Conservation (phyloP, 1,139 yeast species). For the Sugiyamaella grinbergsii region DNA sequence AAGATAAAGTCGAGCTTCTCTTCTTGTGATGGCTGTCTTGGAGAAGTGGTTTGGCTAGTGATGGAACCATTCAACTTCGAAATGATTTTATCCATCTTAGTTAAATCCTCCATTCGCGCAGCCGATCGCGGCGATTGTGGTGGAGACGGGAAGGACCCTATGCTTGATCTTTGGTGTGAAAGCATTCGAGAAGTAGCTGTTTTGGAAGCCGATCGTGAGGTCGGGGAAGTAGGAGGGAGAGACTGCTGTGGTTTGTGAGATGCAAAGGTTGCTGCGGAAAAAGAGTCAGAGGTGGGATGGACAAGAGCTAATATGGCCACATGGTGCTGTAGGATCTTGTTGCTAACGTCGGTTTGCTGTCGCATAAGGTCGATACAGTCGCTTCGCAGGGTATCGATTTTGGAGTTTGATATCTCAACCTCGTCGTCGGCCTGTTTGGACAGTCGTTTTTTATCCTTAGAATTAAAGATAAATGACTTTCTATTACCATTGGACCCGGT, state of each 20-base stretch:
- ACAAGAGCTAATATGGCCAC: slow-evolving; percentile 41
- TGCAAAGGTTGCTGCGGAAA: slow-evolving; percentile 25
- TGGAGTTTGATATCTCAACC: slow-evolving; percentile 34
- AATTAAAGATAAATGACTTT: slow-evolving; percentile 29
- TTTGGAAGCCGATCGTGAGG: slow-evolving; percentile 10
- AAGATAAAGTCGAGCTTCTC: slow-evolving; percentile 20
- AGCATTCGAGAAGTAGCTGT: slow-evolving; percentile 24
- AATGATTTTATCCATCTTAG: slow-evolving; percentile 21
- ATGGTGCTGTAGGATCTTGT: slow-evolving; percentile 38
- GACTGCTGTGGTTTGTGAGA: slow-evolving; percentile 1
- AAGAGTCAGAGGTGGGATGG: slow-evolving; percentile 34
- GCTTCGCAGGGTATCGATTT: slow-evolving; percentile 33
- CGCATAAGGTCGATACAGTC: slow-evolving; percentile 31
- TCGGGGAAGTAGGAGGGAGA: too few relatives aligned
- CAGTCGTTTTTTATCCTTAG: slow-evolving; percentile 34
- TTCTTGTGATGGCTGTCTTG: slow-evolving; percentile 17
- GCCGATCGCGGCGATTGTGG: slow-evolving; percentile 18
- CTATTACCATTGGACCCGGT: slow-evolving; percentile 16
- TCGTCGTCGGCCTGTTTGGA: slow-evolving; percentile 43
- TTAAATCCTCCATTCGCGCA: slow-evolving; percentile 3
- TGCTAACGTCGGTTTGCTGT: slow-evolving; percentile 32
- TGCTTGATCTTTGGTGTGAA: slow-evolving; percentile 7
- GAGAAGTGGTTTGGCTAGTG: slow-evolving; percentile 20
- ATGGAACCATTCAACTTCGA: slow-evolving; percentile 16
- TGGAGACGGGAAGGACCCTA: slow-evolving; percentile 20